Percentiles rank a stretch among this genome's conserved stretches.
These are phyloP conservation scores for Marasmius tenuissimus DNA, from an alignment of 1,284 basidiomycete genomes.

Conservation along the genomic window DNA sequence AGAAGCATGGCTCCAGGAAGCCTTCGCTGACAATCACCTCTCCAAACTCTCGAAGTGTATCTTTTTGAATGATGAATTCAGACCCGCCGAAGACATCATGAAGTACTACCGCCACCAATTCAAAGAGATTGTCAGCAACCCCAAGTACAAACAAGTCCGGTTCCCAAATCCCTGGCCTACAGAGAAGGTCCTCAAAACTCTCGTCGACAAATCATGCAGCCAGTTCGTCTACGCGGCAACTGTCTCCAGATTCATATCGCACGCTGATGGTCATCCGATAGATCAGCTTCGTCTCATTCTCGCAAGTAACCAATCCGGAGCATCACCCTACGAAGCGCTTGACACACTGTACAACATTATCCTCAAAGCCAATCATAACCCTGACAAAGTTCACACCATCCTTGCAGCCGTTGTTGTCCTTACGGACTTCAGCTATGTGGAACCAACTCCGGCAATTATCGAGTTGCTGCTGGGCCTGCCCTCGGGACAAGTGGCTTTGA, in stretches of 20 bases:
- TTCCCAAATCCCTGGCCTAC: constrained; percentile 10
- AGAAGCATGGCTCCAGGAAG: background rate
- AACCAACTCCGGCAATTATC: background rate
- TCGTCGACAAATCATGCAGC: constrained; percentile 6
- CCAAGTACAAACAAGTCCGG: background rate
- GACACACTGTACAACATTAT: constrained; percentile 11
- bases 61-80: background rate
- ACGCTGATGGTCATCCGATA: background rate
- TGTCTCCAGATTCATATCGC: constrained; percentile 7
- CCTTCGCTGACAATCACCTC: background rate
- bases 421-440: too few relatives aligned
- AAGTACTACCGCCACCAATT: background rate
- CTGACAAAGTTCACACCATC: background rate
- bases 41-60: background rate
- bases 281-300: constrained; percentile 7
- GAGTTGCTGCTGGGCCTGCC: background rate
- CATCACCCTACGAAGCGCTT: constrained; percentile 4
- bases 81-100: background rate
- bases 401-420: background rate
- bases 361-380: background rate
- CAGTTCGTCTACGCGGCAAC: constrained; percentile 15
- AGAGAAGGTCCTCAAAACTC: background rate
- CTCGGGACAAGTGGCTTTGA: background rate
- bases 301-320: background rate
- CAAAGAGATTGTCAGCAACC: background rate